A percentile compares a stretch with the other conserved stretches of the same genome.
Conservation (phyloP, 1,284 basidiomycete genomes). For the Peniophora sp. region DNA sequence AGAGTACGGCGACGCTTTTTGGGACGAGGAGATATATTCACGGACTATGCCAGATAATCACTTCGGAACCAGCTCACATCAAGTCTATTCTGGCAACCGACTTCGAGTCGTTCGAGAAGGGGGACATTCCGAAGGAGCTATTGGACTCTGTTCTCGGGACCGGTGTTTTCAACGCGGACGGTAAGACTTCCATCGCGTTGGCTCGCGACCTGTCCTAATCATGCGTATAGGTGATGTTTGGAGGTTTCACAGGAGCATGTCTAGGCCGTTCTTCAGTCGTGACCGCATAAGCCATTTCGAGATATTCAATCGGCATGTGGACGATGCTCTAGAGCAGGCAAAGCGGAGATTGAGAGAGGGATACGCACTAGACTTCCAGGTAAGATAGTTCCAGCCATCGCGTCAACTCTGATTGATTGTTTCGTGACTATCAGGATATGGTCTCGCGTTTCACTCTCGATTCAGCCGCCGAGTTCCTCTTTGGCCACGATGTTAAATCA, state of each 20-base stretch:
- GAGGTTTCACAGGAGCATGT: slow-evolving; percentile 13
- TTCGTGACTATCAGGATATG: slow-evolving; percentile 25
- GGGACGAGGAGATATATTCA: no score
- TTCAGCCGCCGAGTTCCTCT: slow-evolving; percentile 30
- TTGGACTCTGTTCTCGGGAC: slow-evolving; percentile 22
- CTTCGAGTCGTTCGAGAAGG: background rate
- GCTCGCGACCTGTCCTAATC: background rate
- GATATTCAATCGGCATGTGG: slow-evolving; percentile 36
- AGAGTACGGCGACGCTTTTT: no score
- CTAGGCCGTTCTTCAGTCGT: slow-evolving; percentile 44
- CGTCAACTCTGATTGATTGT: no score
- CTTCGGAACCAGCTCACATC: background rate
- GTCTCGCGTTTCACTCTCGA: slow-evolving; percentile 29
- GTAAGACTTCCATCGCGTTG: slow-evolving; percentile 10
- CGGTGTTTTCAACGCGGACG: slow-evolving; percentile 32
- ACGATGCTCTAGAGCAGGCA: slow-evolving; percentile 22
- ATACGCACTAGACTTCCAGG: slow-evolving; percentile 21
- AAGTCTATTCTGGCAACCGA: background rate
- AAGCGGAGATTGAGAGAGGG: slow-evolving; percentile 5
- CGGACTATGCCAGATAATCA: no score
- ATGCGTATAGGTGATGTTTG: slow-evolving; percentile 18
- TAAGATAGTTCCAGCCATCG: slow-evolving; percentile 8
- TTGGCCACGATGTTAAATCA: slow-evolving; percentile 25
- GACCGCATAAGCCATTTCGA: slow-evolving; percentile 44
- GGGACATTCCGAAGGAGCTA: background rate